These are phyloP conservation scores for Saccharomycopsis sp. DNA, from an alignment of 805 yeast genomes.

Conservation along the genomic window DNA sequence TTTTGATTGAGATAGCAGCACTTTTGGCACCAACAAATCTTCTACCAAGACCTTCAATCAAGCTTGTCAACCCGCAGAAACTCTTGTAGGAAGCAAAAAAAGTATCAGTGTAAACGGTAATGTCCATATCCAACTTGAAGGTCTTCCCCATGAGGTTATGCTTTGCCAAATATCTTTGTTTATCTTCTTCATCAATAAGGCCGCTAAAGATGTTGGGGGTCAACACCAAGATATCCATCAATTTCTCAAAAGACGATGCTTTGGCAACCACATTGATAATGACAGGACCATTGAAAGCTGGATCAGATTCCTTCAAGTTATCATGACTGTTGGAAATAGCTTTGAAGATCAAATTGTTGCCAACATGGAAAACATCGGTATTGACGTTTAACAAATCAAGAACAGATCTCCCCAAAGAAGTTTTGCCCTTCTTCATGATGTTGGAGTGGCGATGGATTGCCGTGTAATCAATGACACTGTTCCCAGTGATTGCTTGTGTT, in stretches of 20 bases:
- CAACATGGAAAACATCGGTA: slow-evolving; percentile 46
- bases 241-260: slow-evolving; percentile 64
- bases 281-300: slow-evolving; percentile 23
- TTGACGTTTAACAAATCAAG: slow-evolving; percentile 59
- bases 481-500: slow-evolving; percentile 17
- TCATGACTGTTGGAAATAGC: slow-evolving; percentile 30
- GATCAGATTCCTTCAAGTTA: slow-evolving; percentile 26
- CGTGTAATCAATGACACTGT: slow-evolving; percentile 11
- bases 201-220: slow-evolving; percentile 54
- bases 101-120: slow-evolving; percentile 53
- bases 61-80: slow-evolving; percentile 47
- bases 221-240: slow-evolving; percentile 70
- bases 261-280: slow-evolving; percentile 42
- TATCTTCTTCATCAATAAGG: slow-evolving; percentile 34
- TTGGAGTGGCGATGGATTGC: slow-evolving; percentile 8
- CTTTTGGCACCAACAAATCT: slow-evolving; percentile 55
- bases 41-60: slow-evolving; percentile 43
- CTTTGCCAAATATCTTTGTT: slow-evolving; percentile 32
- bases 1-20: slow-evolving; percentile 47
- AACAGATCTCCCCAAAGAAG: slow-evolving; percentile 27
- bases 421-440: background rate
- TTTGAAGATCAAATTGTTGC: slow-evolving; percentile 51
- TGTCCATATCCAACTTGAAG: slow-evolving; percentile 48
- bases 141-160: slow-evolving; percentile 9
- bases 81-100: slow-evolving; percentile 63